These are phyloP conservation scores for Striga hermonthica DNA, from an alignment of 305 asterid species.

Conservation along the genomic window DNA sequence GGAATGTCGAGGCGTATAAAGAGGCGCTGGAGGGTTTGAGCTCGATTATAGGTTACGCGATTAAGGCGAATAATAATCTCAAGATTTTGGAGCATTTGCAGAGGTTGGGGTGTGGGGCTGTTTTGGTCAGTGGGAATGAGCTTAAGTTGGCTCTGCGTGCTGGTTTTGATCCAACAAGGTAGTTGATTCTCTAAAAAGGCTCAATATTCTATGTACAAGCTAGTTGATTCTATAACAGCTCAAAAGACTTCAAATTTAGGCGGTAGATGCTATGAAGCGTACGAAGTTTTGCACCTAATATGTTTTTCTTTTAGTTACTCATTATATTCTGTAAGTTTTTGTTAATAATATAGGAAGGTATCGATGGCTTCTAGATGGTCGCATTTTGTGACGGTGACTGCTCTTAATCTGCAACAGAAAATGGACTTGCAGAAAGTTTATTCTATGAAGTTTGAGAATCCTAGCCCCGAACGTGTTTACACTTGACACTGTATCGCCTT, in stretches of 20 bases:
- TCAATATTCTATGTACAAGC: too few species aligned
- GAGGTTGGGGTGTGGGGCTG: slow-evolving; percentile 82
- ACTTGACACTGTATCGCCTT: background rate
- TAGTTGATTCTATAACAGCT: too few species aligned
- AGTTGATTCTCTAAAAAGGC: background rate
- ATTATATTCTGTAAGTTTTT: too few species aligned
- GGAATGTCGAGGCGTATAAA: slow-evolving; percentile 80
- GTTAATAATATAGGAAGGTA: background rate
- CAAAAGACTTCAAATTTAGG: too few species aligned
- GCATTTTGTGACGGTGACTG: background rate
- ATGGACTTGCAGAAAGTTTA: background rate
- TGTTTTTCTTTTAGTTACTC: too few species aligned
- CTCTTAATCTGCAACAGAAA: background rate
- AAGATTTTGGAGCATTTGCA: slow-evolving; percentile 86
- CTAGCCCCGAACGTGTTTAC: background rate
- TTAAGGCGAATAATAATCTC: slow-evolving; percentile 88
- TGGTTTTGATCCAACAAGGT: slow-evolving; percentile 90
- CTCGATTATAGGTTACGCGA: slow-evolving; percentile 80
- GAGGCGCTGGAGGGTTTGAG: slow-evolving; percentile 73
- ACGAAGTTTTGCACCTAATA: too few species aligned
- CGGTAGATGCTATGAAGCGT: too few species aligned
- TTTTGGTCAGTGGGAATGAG: slow-evolving; percentile 93
- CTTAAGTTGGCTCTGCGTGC: slow-evolving; percentile 76
- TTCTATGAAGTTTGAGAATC: background rate
- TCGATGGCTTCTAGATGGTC: background rate